Percentiles rank a stretch among this genome's conserved stretches.
Evolutionary conservation across 2,329 filamentous ascomycete species (phyloP).

Genomic region (Bipolaris sorokiniana): DNA sequence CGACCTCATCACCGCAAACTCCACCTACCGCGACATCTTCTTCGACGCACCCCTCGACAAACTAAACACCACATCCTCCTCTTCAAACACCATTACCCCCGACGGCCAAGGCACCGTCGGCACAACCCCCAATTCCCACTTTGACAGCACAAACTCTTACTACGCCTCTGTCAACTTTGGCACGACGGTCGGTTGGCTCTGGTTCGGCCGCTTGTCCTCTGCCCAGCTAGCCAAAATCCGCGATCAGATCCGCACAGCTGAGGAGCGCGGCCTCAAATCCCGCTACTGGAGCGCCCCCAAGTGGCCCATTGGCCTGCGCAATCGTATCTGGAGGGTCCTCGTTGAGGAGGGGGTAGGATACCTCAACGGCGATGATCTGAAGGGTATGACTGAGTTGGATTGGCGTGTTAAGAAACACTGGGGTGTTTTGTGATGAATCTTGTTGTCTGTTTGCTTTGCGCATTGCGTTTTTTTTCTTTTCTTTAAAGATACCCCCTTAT

Average conservation of each 20-base stretch:
- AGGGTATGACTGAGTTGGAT: conserved; percentile 54
- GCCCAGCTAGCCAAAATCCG: conserved; percentile 56
- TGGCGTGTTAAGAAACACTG: conserved; percentile 51
- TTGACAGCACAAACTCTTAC: conserved; percentile 64
- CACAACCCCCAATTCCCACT: conserved; percentile 43
- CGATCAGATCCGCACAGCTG: conserved; percentile 59
- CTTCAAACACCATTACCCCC: neutral
- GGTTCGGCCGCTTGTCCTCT: conserved; percentile 55
- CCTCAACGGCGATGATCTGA: conserved; percentile 65
- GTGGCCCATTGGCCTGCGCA: conserved; percentile 62
- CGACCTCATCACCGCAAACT: conserved; percentile 54
- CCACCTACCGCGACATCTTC: conserved; percentile 61
- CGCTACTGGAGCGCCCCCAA: conserved; percentile 63
- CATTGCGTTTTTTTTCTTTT: neutral
- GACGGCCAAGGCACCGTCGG: conserved; percentile 56
- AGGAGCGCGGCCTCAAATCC: conserved; percentile 59
- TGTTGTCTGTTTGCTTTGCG: neutral
- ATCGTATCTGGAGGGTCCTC: conserved; percentile 62
- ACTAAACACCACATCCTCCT: conserved; percentile 41
- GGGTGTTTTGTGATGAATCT: conserved; percentile 26
- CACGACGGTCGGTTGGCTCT: conserved; percentile 59
- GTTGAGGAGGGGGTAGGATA: conserved; percentile 62
- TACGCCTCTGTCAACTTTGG: conserved; percentile 69
- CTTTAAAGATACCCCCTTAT: neutral
- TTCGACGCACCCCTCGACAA: conserved; percentile 58